A percentile compares a stretch with the other conserved stretches of the same genome.
Evolutionary conservation across 2,329 filamentous ascomycete species (phyloP).

Genomic region (Fusarium redolens): DNA sequence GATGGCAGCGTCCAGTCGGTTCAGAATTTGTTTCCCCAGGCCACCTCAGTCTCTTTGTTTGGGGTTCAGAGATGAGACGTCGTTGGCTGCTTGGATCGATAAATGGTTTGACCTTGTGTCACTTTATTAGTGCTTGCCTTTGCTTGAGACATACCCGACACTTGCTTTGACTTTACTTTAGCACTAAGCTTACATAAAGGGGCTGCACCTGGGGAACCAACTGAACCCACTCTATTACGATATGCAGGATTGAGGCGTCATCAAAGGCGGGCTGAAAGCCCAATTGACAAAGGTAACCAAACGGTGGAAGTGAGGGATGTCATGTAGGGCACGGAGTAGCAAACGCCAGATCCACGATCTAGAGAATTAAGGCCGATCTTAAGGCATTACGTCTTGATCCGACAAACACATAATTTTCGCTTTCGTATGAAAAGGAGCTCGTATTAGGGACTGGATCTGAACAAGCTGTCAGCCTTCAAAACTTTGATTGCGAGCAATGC

Average conservation of each 20-base stretch:
- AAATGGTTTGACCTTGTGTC: not conserved
- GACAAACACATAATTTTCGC: slow-evolving; percentile 8
- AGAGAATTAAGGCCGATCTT: not conserved
- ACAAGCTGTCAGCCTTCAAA: not conserved
- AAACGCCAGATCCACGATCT: slow-evolving; percentile 2
- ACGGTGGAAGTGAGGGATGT: slow-evolving; percentile 10
- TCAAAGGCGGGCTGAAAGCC: not conserved
- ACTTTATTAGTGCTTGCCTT: not conserved
- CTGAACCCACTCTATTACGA: slow-evolving; percentile 13
- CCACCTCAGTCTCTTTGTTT: not conserved
- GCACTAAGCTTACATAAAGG: slow-evolving; percentile 14
- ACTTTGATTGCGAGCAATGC: not conserved
- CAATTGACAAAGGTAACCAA: not conserved
- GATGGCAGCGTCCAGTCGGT: slow-evolving; percentile 19
- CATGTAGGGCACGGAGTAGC: not conserved
- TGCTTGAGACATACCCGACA: not conserved
- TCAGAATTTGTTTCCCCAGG: not conserved
- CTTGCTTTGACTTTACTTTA: not conserved
- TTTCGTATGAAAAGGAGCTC: not conserved
- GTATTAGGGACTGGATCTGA: not conserved
- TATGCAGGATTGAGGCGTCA: slow-evolving; percentile 26
- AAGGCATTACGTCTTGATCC: not conserved
- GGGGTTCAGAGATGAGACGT: not conserved
- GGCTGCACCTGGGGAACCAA: slow-evolving; percentile 1
- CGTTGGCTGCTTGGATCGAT: slow-evolving; percentile 1